Evolutionary conservation across 2,329 filamentous ascomycete species (phyloP).

Genomic region (Aureobasidium sp.): DNA sequence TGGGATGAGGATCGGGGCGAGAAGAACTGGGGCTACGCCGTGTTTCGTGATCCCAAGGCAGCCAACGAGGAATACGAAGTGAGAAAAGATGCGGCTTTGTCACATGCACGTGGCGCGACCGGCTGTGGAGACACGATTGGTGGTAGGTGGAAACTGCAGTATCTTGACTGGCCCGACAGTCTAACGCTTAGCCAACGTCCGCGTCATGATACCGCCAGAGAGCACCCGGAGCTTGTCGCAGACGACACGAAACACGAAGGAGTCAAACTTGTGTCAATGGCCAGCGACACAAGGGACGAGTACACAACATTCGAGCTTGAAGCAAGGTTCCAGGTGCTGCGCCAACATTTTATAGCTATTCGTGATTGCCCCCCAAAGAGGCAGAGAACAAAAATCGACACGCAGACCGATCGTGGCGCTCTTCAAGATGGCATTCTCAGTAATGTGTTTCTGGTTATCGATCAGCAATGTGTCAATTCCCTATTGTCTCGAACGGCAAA

Average conservation of each 20-base stretch:
- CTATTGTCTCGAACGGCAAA: neutral
- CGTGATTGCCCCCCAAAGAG: neutral
- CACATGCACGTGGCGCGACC: neutral
- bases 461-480: neutral
- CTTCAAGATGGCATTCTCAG: neutral
- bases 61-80: neutral
- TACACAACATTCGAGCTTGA: neutral
- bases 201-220: neutral
- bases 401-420: neutral
- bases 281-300: neutral
- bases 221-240: neutral
- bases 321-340: neutral
- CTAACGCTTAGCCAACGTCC: neutral
- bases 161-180: neutral
- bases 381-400: neutral
- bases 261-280: neutral
- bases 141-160: neutral
- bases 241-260: neutral
- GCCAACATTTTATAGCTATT: neutral
- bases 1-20: neutral
- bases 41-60: neutral
- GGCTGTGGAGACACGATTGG: neutral
- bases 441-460: neutral
- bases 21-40: constrained; percentile 1
- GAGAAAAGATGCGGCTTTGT: neutral